phyloP scores from a whole-genome alignment of 2,329 filamentous ascomycete species.

The Aspergillus floridensis region DNA sequence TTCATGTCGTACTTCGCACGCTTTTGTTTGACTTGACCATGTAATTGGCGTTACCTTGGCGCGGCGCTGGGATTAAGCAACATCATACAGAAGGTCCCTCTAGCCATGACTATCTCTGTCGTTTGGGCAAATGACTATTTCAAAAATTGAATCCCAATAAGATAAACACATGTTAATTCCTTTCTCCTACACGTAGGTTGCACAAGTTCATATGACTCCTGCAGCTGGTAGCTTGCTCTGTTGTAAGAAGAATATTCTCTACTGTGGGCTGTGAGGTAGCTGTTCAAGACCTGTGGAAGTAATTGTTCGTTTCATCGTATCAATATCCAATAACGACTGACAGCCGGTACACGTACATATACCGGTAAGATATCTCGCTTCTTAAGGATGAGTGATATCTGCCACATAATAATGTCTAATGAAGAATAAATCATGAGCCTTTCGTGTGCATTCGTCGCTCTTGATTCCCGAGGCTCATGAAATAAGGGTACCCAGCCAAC shows the following conservation, averaged over 20 bases:
- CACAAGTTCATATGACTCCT: no score
- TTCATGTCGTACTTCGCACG: no score
- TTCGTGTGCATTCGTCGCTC: not conserved
- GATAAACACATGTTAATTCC: no score
- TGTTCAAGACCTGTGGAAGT: not conserved
- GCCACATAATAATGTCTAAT: constrained; percentile 13
- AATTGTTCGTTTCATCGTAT: not conserved
- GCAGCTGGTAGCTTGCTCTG: no score
- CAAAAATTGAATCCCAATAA: no score
- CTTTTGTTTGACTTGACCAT: no score
- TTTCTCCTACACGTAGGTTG: no score
- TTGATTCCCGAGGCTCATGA: not conserved
- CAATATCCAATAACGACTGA: not conserved
- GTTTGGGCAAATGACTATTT: no score
- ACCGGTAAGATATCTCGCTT: not conserved
- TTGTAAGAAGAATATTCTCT: not conserved
- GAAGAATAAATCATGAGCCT: constrained; percentile 6
- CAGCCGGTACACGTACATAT: not conserved
- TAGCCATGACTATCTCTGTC: no score
- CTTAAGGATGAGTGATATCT: not conserved
- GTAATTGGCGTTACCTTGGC: no score
- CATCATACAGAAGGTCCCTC: no score
- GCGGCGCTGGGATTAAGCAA: no score
- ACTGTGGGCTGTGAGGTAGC: not conserved
- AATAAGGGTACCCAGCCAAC: not conserved